Evolutionary conservation across 495 filamentous ascomycete genomes (phyloP), one percentile per base, ranked within the genome.

Genomic region (Tuber microsphaerosporum): DNA sequence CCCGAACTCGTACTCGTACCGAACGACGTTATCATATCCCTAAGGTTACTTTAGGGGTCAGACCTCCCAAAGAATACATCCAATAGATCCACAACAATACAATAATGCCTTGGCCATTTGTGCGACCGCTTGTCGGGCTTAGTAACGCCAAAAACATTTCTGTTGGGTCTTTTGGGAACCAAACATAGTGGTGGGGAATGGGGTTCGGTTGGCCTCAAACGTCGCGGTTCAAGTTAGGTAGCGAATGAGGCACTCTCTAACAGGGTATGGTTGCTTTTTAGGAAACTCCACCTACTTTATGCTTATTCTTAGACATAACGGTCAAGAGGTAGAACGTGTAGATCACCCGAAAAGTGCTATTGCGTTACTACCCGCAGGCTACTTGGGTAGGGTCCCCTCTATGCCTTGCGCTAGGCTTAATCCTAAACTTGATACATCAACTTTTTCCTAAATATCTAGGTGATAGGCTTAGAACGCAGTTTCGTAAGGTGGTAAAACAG

Each of bases 311-410:
- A 65, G 56, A 65, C 56, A 65, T 7, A 65, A 65, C 56, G 56
- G 56, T 65, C 14, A 1, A 34, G 56, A 6, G 0, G 56, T 26
- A 65, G 10, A 31, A 34, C 4, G 7, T 7, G 56, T 17, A 34
- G 56, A 65, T 65, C 56, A 65, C 12, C 56, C 56, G 26, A 65
- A 65, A 65, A 65, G 56, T 65, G 56, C 31, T 65, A 10, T 65
- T 65, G 19, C 26, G 34, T 17, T 34, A 1, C 26, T 19, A 34
- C 26, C 26, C n/a, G 14, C n/a, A 31, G 26, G 51, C 26, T 20
- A 34, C 56, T 34, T 26, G 5, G 5, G 26, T 16, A 1, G 26
- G 56, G 26, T 2, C 26, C 26, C 56, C 22, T 56, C 4, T 65
- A 8, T 34, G 56, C 56, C 56, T 65, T 65, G 56, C 6, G 12